A percentile compares a stretch with the other conserved stretches of the same genome.
phyloP scores from a whole-genome alignment of 306 rosid species.

The Gastrolobium villosum region DNA sequence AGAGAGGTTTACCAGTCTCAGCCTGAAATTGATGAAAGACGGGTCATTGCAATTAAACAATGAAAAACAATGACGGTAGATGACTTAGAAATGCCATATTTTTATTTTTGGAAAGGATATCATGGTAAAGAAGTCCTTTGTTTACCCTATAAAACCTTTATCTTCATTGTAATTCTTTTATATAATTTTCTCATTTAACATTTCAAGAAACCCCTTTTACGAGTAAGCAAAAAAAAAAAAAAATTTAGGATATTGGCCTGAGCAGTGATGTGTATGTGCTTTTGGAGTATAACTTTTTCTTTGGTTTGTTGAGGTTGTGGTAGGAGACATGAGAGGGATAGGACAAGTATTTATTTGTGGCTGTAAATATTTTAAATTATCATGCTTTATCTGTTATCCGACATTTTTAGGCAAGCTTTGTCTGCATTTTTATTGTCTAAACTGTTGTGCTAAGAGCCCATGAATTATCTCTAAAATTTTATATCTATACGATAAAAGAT shows the following conservation, averaged over 20 bases:
- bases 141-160: conserved; percentile 41
- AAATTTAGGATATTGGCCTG: conserved; percentile 46
- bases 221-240: conserved; percentile 39
- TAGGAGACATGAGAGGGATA: conserved; percentile 44
- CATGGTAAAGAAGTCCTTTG: conserved; percentile 41
- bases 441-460: not conserved
- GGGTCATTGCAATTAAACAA: conserved; percentile 73
- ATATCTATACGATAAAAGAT: no score
- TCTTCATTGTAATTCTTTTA: conserved; percentile 55
- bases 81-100: conserved; percentile 30
- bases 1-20: conserved; percentile 86
- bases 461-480: not conserved
- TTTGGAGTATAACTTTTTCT: conserved; percentile 46
- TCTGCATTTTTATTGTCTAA: not conserved
- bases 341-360: conserved; percentile 51
- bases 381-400: conserved; percentile 44
- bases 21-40: conserved; percentile 72
- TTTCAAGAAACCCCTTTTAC: conserved; percentile 44
- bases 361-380: conserved; percentile 66
- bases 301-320: conserved; percentile 50
- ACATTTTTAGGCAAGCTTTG: conserved; percentile 14
- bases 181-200: conserved; percentile 18
- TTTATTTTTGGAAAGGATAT: conserved; percentile 46
- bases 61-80: conserved; percentile 50
- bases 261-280: conserved; percentile 48